Percentiles rank a stretch among this genome's conserved stretches.
Evolutionary conservation across 352 stramenopile genomes (phyloP).

Genomic region (Phytophthora macrochlamydospora): DNA sequence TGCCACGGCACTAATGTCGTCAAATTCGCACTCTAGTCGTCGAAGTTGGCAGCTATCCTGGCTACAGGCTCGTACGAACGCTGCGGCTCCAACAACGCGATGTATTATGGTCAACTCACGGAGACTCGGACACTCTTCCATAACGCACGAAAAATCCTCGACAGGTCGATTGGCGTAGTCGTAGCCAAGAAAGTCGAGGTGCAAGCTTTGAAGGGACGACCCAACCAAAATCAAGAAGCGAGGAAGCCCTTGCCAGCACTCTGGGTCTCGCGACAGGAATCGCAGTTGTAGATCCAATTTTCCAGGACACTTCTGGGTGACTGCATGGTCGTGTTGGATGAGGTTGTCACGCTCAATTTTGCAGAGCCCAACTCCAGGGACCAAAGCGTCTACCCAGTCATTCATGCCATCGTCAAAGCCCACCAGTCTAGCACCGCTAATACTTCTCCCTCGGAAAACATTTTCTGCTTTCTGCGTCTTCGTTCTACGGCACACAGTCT

Average conservation of each 20-base stretch:
- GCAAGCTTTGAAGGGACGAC: not conserved
- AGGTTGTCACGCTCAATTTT: not conserved
- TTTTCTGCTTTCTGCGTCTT: not conserved
- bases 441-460: not conserved
- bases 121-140: not conserved
- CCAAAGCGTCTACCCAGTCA: slow-evolving; percentile 3
- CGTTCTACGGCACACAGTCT: not conserved
- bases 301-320: not conserved
- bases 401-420: not conserved
- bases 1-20: not conserved
- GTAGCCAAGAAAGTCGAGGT: not conserved
- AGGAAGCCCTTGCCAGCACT: not conserved
- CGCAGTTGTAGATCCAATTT: not conserved
- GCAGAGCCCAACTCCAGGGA: slow-evolving; percentile 5
- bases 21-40: not conserved
- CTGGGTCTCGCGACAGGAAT: not conserved
- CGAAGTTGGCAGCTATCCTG: not conserved
- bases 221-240: not conserved
- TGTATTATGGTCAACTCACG: not conserved
- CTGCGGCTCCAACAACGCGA: not conserved
- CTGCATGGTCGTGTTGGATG: not conserved
- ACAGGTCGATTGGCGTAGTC: not conserved
- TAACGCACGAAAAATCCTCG: not conserved
- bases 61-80: not conserved
- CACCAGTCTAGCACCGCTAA: not conserved